Percentiles rank a stretch among this genome's conserved stretches.
phyloP scores from a whole-genome alignment of 495 filamentous ascomycete genomes.

The Neurospora sublineolata region DNA sequence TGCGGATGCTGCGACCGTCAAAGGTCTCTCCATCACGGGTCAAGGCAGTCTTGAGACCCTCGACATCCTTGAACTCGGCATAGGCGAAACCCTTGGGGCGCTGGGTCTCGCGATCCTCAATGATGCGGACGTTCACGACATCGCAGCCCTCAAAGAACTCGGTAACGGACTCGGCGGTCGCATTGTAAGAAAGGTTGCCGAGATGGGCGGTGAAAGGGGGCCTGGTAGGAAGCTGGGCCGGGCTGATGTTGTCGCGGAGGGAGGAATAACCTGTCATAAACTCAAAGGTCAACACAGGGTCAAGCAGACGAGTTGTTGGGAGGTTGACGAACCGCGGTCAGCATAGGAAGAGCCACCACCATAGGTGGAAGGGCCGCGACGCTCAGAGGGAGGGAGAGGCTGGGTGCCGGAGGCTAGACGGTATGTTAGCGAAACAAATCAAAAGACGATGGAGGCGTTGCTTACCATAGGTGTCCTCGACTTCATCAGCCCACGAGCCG shows the following conservation, averaged over 20 bases:
- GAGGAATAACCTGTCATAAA: constrained; percentile 41
- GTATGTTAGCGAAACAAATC: constrained; percentile 8
- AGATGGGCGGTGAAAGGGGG: constrained; percentile 93
- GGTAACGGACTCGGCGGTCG: constrained; percentile 63
- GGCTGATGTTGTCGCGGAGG: constrained; percentile 60
- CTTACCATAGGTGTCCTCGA: constrained; percentile 76
- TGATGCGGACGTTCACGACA: constrained; percentile 81
- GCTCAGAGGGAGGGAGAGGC: constrained; percentile 32
- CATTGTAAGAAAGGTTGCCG: constrained; percentile 92
- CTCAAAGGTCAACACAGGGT: neutral
- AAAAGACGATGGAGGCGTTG: neutral
- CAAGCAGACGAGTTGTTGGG: constrained; percentile 9
- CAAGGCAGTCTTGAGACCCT: constrained; percentile 84
- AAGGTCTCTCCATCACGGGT: constrained; percentile 68
- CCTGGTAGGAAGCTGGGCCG: constrained; percentile 63
- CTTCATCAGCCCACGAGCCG: constrained; percentile 95
- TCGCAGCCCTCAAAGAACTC: constrained; percentile 79
- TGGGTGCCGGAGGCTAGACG: constrained; percentile 26
- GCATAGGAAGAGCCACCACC: constrained; percentile 20
- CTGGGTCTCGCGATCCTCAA: constrained; percentile 83
- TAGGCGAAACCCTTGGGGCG: constrained; percentile 97
- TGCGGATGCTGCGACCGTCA: constrained; percentile 73
- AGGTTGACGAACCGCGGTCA: constrained; percentile 24
- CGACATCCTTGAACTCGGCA: constrained; percentile 79
- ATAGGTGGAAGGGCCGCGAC: constrained; percentile 20